Evolutionary conservation across 202 grass and related monocot species (phyloP).

Genomic region (Bolboschoenoplectus hybrid): DNA sequence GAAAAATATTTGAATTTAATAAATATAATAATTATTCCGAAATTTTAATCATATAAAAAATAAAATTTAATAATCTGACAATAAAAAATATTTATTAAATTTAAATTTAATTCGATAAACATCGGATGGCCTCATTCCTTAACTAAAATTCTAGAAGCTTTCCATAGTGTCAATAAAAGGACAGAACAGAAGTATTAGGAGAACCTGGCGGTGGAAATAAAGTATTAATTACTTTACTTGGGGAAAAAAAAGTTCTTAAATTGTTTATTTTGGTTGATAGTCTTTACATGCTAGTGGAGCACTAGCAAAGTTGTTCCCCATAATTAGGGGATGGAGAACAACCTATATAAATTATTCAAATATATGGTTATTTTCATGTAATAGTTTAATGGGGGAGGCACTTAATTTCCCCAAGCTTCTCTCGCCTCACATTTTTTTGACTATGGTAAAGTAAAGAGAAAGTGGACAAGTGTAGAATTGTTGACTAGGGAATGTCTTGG

Average conservation of each 20-base stretch:
- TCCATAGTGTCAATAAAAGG: constrained; percentile 16
- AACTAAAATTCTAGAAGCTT: background rate
- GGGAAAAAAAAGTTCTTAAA: background rate
- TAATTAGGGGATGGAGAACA: constrained; percentile 18
- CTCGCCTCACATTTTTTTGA: constrained; percentile 8
- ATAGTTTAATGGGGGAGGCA: background rate
- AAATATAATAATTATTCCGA: too few species aligned
- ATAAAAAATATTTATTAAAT: too few species aligned
- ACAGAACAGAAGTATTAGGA: background rate
- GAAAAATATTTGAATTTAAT: too few species aligned
- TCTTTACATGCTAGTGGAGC: constrained; percentile 27
- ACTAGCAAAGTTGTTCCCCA: constrained; percentile 23
- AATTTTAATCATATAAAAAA: too few species aligned
- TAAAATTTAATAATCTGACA: too few species aligned
- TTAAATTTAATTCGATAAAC: too few species aligned
- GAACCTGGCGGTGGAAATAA: constrained; percentile 23
- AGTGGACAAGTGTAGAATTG: background rate
- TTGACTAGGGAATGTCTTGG: constrained; percentile 7
- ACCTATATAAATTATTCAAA: constrained; percentile 26
- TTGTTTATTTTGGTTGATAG: constrained; percentile 6
- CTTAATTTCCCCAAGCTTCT: constrained; percentile 6
- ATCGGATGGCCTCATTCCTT: too few species aligned
- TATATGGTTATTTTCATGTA: background rate
- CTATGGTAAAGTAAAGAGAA: background rate
- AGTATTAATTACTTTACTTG: background rate